These are phyloP conservation scores for Nicotiana undulata DNA, from an alignment of 257 asterid species.

Conservation along the genomic window DNA sequence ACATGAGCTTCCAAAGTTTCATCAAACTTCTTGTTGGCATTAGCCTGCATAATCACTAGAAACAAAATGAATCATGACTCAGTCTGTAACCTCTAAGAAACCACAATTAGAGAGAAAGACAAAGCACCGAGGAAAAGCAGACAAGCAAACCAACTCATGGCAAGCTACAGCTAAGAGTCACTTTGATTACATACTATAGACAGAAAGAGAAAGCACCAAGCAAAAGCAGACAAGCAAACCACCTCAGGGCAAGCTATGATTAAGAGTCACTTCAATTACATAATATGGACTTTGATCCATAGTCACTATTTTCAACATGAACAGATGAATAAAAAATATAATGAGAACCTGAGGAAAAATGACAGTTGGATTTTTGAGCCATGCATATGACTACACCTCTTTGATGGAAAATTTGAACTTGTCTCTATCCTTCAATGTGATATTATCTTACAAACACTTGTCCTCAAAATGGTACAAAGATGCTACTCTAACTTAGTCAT, in stretches of 20 bases:
- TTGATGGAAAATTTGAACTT: neutral
- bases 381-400: neutral
- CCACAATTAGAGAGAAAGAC: neutral
- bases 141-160: neutral
- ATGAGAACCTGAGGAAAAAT: neutral
- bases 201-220: neutral
- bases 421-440: neutral
- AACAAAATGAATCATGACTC: constrained; percentile 21
- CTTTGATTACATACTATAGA: neutral
- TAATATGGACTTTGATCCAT: neutral
- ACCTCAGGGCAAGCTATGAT: neutral
- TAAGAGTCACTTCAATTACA: neutral
- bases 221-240: neutral
- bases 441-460: neutral
- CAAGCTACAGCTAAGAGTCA: neutral
- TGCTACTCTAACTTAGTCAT: too few relatives aligned
- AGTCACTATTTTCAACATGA: neutral
- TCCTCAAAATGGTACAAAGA: neutral
- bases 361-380: neutral
- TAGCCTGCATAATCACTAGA: constrained; percentile 63
- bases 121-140: neutral
- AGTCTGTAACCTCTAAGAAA: neutral
- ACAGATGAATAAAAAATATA: neutral
- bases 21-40: constrained; percentile 52
- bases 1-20: constrained; percentile 98